These are phyloP conservation scores for Hanseniaspora thailandica DNA, from an alignment of 805 yeast species.

Conservation along the genomic window DNA sequence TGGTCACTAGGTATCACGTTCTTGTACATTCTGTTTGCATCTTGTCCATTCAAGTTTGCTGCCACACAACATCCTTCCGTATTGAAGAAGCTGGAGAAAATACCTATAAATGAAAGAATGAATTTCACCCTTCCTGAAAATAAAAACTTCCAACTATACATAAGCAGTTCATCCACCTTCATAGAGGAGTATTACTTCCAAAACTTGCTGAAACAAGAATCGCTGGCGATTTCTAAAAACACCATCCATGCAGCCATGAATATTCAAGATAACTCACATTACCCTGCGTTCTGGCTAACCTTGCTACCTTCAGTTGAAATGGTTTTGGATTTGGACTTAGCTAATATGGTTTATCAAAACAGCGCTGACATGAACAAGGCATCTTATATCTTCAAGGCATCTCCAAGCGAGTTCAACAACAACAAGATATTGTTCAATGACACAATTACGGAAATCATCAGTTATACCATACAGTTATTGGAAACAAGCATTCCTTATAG, in stretches of 20 bases:
- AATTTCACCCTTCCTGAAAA: conserved; percentile 15
- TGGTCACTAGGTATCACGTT: conserved; percentile 84
- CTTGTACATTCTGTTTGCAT: conserved; percentile 67
- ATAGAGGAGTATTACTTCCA: conserved; percentile 22
- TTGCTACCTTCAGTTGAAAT: neutral
- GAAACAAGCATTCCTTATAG: conserved; percentile 12
- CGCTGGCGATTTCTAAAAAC: conserved; percentile 11
- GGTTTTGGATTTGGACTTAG: neutral
- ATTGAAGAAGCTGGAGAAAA: neutral
- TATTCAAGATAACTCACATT: conserved; percentile 13
- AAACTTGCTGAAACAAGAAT: conserved; percentile 13
- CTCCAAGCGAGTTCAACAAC: neutral
- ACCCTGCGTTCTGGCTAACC: conserved; percentile 15
- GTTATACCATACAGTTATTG: neutral
- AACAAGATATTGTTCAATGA: neutral
- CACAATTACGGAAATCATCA: neutral
- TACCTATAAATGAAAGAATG: conserved; percentile 1
- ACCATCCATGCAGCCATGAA: conserved; percentile 16
- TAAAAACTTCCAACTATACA: conserved; percentile 19
- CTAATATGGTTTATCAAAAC: neutral
- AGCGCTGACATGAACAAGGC: neutral
- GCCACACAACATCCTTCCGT: conserved; percentile 52
- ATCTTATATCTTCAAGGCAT: neutral
- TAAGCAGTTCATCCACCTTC: conserved; percentile 20
- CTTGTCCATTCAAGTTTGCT: conserved; percentile 66